phyloP scores from a whole-genome alignment of 2,329 filamentous ascomycete species.

The Phialemonium atrogriseum region DNA sequence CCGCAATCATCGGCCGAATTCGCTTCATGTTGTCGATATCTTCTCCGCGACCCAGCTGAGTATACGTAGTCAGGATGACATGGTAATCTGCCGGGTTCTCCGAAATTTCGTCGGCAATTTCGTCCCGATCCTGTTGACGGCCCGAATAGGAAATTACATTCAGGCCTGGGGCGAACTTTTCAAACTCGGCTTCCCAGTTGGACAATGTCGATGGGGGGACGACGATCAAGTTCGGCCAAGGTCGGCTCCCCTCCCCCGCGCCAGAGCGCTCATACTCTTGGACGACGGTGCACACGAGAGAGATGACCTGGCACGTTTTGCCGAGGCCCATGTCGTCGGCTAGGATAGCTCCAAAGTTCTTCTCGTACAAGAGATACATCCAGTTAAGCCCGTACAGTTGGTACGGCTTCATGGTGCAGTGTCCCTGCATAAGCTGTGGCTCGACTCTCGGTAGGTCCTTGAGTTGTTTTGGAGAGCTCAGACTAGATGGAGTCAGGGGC shows the following conservation, averaged over 20 bases:
- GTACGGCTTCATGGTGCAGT: constrained; percentile 80
- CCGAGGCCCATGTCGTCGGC: constrained; percentile 97
- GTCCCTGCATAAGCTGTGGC: constrained; percentile 67
- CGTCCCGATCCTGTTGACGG: constrained; percentile 55
- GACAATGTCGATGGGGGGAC: constrained; percentile 91
- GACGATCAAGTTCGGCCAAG: constrained; percentile 73
- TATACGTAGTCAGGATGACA: constrained; percentile 51
- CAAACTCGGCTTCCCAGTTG: constrained; percentile 91
- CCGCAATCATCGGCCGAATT: constrained; percentile 44
- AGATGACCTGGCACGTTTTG: constrained; percentile 95
- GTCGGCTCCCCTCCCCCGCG: constrained; percentile 22
- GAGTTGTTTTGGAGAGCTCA: constrained; percentile 19
- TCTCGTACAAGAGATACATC: constrained; percentile 75
- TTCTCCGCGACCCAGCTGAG: constrained; percentile 44
- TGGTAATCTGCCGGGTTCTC: constrained; percentile 57
- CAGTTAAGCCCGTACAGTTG: constrained; percentile 93
- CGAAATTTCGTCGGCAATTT: constrained; percentile 58
- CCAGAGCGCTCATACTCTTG: constrained; percentile 43
- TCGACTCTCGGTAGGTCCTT: constrained; percentile 47
- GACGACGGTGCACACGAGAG: constrained; percentile 77
- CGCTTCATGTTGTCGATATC: constrained; percentile 43
- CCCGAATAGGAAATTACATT: constrained; percentile 66
- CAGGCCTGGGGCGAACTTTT: constrained; percentile 72
- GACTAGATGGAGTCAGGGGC: constrained; percentile 33
- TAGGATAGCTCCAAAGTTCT: constrained; percentile 77